phyloP scores from a whole-genome alignment of 306 rosid genomes.

The Dalbergia oliveri region DNA sequence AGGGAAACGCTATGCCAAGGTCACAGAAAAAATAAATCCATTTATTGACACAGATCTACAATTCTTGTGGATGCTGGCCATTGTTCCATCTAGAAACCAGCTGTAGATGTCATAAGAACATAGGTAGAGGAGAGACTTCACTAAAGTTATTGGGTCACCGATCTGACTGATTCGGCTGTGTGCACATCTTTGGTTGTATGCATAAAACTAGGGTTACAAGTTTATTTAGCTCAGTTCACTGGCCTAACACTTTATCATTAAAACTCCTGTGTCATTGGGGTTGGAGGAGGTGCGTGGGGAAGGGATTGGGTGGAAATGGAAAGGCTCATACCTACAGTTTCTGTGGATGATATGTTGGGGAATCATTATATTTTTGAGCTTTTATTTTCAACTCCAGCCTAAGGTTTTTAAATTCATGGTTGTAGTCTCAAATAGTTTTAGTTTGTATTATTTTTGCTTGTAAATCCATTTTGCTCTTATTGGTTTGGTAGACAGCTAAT shows the following conservation, averaged over 20 bases:
- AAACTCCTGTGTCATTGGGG: not conserved
- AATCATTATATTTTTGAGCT: not conserved
- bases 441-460: not conserved
- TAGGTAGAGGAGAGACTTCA: not conserved
- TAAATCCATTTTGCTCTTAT: constrained; percentile 3
- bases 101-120: not conserved
- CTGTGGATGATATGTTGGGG: not conserved
- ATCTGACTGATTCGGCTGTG: not conserved
- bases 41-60: not conserved
- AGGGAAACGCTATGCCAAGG: not conserved
- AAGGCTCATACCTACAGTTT: not conserved
- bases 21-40: not conserved
- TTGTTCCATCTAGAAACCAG: not conserved
- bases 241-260: not conserved
- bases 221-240: not conserved
- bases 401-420: not conserved
- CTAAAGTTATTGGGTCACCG: constrained; percentile 9
- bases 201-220: not conserved
- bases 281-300: not conserved
- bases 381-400: constrained; percentile 4
- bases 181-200: too few species aligned
- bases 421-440: not conserved
- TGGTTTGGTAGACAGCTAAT: not conserved
- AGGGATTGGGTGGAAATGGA: not conserved
- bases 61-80: not conserved